Evolutionary conservation across 1,284 basidiomycete species (phyloP).

Genomic region (Cystobasidium pallidum): DNA sequence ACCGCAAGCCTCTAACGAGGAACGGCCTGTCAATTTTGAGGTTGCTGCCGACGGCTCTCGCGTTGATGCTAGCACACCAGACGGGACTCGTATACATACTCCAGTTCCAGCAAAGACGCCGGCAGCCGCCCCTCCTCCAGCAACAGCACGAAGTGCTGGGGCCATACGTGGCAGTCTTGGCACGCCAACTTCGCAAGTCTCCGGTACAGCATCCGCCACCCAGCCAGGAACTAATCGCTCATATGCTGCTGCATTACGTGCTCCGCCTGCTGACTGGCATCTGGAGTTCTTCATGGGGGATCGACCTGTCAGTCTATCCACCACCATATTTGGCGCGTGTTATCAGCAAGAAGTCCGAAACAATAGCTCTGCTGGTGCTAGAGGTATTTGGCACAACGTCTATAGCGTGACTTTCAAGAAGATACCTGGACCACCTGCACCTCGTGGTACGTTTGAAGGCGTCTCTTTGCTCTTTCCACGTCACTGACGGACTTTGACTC

Average conservation of each 20-base stretch:
- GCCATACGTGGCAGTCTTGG: not conserved
- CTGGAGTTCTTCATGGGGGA: constrained; percentile 92
- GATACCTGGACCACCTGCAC: constrained; percentile 76
- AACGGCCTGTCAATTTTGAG: constrained; percentile 73
- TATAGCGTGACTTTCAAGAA: constrained; percentile 93
- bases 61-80: constrained; percentile 91
- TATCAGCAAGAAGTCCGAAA: constrained; percentile 68
- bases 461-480: too few species aligned
- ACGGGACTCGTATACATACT: constrained; percentile 89
- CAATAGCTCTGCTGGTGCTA: constrained; percentile 20
- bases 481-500: not conserved
- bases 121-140: constrained; percentile 46
- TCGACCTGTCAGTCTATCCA: constrained; percentile 74
- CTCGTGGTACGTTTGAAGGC: constrained; percentile 46
- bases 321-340: constrained; percentile 94
- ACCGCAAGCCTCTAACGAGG: constrained; percentile 63
- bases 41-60: constrained; percentile 86
- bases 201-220: constrained; percentile 24
- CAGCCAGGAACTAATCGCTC: constrained; percentile 60
- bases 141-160: constrained; percentile 29
- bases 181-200: constrained; percentile 51
- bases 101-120: constrained; percentile 62
- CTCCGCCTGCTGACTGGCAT: constrained; percentile 93
- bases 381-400: constrained; percentile 82
- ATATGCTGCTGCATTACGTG: constrained; percentile 90